phyloP scores from a whole-genome alignment of 2,329 filamentous ascomycete species.

The Tolypocladium pustulatum region DNA sequence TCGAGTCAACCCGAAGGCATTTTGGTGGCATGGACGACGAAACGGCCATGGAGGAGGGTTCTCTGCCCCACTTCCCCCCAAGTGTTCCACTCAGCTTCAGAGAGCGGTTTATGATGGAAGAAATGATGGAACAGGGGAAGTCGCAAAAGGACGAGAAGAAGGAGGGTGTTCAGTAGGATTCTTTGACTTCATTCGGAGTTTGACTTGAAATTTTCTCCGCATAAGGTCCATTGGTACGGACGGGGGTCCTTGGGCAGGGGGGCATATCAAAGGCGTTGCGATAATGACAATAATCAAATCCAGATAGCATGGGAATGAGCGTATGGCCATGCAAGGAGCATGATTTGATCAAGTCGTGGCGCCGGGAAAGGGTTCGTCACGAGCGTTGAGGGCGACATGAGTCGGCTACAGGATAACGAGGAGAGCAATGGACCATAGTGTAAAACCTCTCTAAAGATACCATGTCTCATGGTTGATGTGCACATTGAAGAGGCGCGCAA shows the following conservation, averaged over 20 bases:
- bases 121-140: slow-evolving; percentile 23
- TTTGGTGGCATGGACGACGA: slow-evolving; percentile 43
- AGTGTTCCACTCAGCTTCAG: slow-evolving; percentile 36
- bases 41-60: slow-evolving; percentile 34
- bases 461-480: neutral
- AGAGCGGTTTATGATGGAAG: slow-evolving; percentile 38
- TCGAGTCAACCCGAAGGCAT: slow-evolving; percentile 39
- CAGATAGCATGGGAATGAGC: neutral
- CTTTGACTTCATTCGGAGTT: slow-evolving; percentile 8
- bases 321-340: neutral
- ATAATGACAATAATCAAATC: slow-evolving; percentile 3
- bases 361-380: neutral
- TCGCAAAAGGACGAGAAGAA: slow-evolving; percentile 7
- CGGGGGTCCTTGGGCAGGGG: slow-evolving; percentile 11
- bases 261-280: slow-evolving; percentile 18
- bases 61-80: slow-evolving; percentile 30
- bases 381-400: neutral
- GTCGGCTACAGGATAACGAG: neutral
- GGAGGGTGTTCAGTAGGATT: slow-evolving; percentile 8
- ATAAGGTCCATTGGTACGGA: slow-evolving; percentile 10
- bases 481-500: neutral
- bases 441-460: neutral
- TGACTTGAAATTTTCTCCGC: slow-evolving; percentile 8
- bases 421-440: neutral
- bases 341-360: neutral